A percentile compares a stretch with the other conserved stretches of the same genome.
Evolutionary conservation across 345 rosid species (phyloP).

Genomic region (Corymbia maculata): DNA sequence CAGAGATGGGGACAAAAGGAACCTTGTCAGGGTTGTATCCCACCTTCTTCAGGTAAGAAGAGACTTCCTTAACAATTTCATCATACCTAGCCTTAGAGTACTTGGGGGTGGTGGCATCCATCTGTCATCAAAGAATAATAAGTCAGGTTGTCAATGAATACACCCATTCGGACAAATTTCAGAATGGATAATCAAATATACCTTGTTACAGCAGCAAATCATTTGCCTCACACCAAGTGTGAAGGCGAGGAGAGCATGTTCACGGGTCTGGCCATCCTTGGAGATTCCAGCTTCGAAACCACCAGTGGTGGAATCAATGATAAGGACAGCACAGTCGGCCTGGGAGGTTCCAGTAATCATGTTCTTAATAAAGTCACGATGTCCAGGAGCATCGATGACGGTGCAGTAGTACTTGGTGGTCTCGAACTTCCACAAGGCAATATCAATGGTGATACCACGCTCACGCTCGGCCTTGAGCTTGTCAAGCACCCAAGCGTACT

Average conservation of each 20-base stretch:
- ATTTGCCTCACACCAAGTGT: constrained; percentile 87
- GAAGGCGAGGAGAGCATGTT: constrained; percentile 83
- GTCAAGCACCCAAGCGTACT: constrained; percentile 91
- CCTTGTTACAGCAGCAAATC: constrained; percentile 93
- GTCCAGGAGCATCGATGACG: constrained; percentile 92
- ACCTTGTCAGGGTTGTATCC: constrained; percentile 74
- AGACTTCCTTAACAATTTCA: constrained; percentile 67
- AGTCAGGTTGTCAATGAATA: background rate
- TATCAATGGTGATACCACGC: constrained; percentile 87
- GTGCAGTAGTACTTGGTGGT: constrained; percentile 90
- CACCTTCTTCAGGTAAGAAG: constrained; percentile 72
- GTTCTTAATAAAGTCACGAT: constrained; percentile 76
- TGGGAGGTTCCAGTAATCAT: constrained; percentile 83
- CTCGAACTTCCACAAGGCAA: constrained; percentile 90
- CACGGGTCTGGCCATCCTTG: constrained; percentile 84
- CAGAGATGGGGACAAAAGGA: constrained; percentile 73
- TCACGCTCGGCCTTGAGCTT: constrained; percentile 96
- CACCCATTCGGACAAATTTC: background rate
- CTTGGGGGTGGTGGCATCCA: constrained; percentile 85
- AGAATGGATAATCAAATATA: background rate
- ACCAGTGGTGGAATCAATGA: constrained; percentile 75
- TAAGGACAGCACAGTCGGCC: constrained; percentile 77
- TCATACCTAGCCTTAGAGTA: constrained; percentile 73
- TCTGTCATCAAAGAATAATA: constrained; percentile 12
- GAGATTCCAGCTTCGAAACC: constrained; percentile 84